phyloP scores from a whole-genome alignment of 768 basidiomycete genomes.

The Pleurotus djamor region DNA sequence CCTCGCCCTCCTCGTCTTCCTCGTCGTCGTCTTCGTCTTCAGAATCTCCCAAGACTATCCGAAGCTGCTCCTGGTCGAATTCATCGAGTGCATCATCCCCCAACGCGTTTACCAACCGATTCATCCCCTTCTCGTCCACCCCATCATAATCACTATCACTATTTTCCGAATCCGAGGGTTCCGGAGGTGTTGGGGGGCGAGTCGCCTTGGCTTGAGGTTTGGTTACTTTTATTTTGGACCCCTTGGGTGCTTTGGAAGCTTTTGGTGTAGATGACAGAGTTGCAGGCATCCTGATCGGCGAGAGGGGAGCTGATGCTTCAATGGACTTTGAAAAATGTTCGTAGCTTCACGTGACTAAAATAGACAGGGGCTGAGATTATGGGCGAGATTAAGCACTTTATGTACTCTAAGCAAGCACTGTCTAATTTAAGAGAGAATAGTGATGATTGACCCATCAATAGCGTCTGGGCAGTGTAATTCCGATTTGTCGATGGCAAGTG shows the following conservation, averaged over 20 bases:
- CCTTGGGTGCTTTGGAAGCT: not conserved
- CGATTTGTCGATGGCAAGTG: not conserved
- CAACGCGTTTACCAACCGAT: slow-evolving; percentile 50
- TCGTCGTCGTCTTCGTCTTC: slow-evolving; percentile 18
- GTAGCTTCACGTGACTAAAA: not conserved
- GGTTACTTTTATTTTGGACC: not conserved
- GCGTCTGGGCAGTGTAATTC: not conserved
- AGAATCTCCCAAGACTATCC: slow-evolving; percentile 30
- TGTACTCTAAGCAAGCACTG: not conserved
- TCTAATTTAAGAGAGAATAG: not conserved
- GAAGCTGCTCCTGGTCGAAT: slow-evolving; percentile 56
- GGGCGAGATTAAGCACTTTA: not conserved
- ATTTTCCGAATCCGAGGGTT: not conserved
- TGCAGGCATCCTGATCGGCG: too few relatives aligned
- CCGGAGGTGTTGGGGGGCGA: not conserved
- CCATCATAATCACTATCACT: slow-evolving; percentile 25
- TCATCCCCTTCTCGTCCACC: slow-evolving; percentile 57
- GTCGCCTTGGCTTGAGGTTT: not conserved
- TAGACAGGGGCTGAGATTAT: not conserved
- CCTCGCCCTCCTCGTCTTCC: too few relatives aligned
- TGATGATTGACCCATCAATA: not conserved
- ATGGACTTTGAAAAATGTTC: too few relatives aligned
- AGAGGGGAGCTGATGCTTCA: too few relatives aligned
- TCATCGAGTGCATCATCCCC: slow-evolving; percentile 70
- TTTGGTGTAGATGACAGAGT: not conserved